phyloP scores from a whole-genome alignment of 1,139 yeast genomes.

The Taphrina wiesneri region DNA sequence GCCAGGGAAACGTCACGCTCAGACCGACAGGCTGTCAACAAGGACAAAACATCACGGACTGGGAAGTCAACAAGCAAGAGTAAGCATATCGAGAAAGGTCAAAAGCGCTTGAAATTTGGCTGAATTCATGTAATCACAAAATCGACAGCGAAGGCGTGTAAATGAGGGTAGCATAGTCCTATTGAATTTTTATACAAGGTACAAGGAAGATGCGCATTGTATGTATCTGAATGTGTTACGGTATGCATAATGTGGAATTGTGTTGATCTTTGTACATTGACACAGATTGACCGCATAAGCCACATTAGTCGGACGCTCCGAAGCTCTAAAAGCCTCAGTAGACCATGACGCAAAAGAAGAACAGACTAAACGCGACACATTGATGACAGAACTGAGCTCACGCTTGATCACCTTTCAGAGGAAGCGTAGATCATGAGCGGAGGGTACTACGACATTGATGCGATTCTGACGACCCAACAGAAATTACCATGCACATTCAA shows the following conservation, averaged over 20 bases:
- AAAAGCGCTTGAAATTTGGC: constrained; percentile 14
- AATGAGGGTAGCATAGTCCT: no score
- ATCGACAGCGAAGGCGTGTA: not conserved
- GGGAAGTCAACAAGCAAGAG: not conserved
- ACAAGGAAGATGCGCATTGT: no score
- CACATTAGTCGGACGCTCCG: no score
- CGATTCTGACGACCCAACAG: constrained; percentile 33
- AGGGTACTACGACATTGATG: constrained; percentile 35
- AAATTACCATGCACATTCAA: constrained; percentile 37
- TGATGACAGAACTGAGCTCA: not conserved
- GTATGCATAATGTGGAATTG: no score
- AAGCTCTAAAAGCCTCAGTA: no score
- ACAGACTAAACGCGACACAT: no score
- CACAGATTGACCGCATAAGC: no score
- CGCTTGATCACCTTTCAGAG: not conserved
- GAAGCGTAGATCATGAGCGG: constrained; percentile 4
- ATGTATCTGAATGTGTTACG: no score
- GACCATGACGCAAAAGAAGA: no score
- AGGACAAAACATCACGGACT: not conserved
- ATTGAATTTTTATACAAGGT: not conserved
- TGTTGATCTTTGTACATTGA: no score
- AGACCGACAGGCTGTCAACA: not conserved
- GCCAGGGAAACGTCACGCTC: not conserved
- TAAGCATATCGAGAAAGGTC: constrained; percentile 10
- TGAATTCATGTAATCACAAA: no score